Conservation (phyloP, 306 rosid genomes). For the Herpetospermum pedunculosum region DNA sequence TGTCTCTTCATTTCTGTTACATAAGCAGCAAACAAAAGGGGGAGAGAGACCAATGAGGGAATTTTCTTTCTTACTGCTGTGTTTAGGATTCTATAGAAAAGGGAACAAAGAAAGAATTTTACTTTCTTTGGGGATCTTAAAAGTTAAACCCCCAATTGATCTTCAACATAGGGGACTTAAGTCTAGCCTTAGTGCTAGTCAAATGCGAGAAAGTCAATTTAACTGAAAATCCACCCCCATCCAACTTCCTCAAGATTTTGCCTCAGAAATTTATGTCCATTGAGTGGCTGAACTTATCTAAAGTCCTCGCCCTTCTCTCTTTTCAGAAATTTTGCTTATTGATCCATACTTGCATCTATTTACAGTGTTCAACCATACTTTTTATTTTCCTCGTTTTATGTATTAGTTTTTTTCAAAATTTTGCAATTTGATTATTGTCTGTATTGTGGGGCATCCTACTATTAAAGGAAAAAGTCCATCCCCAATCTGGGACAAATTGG, state of each 20-base stretch:
- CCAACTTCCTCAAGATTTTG: neutral
- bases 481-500: constrained; percentile 93
- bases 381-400: neutral
- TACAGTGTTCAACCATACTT: neutral
- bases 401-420: neutral
- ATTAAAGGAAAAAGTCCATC: constrained; percentile 76
- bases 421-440: neutral
- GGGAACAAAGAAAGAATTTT: neutral
- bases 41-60: neutral
- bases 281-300: neutral
- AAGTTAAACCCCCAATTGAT: neutral
- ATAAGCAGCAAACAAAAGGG: neutral
- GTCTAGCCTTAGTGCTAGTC: neutral
- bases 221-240: neutral
- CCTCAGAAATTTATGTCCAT: neutral
- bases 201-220: neutral
- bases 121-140: neutral
- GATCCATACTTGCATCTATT: constrained; percentile 4
- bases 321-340: neutral
- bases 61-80: neutral
- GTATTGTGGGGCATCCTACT: constrained; percentile 1
- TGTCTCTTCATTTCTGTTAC: neutral
- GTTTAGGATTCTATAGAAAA: neutral
- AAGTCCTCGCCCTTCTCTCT: neutral
- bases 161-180: neutral